Evolutionary conservation across 1,284 basidiomycete genomes (phyloP), one percentile per base, ranked within the genome.

Genomic region (Rhizoctonia solani): DNA sequence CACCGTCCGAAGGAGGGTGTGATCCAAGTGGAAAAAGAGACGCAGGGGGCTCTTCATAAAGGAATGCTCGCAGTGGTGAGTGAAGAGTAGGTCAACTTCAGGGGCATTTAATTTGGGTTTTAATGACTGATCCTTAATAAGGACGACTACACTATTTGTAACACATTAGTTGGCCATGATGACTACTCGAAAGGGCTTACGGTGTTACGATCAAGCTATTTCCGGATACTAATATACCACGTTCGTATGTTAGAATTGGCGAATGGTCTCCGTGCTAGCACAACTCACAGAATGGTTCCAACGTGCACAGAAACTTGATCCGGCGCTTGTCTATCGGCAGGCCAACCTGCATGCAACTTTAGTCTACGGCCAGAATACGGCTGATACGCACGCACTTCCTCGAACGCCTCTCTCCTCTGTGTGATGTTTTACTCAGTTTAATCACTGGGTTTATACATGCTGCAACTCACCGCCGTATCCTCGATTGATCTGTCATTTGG

Each of bases 1-100:
- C 50, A 4, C 61, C 61, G 44, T 54, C 52, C 30, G 61, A 50
- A 30, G 61, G 61, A 13, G 68, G 59, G 41, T 69, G 56, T 21
- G 49, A 53, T 69, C 85, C 84, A 1, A 81, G 77, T 1, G 87
- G 83, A 66, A 85, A 87, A 0, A 86, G 84, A 0, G 87, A 81
- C 1, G 81, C 80, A 3, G 83, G 83, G n/a, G 61, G 61, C 13
- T 66, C 50, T 54, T 66, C 52, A 58, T 83, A 82, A n/a, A 94
- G 79, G 75, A 94, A 91, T 1, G 88, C 84, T 1, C 79, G 75
- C 9, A 95, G 83, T 0, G 92, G 91, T 92, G 91, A 0, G 90
- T 91, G 77, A 95, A 95, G 46, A 95, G 80, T 39, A 83, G 82
- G 2, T 84, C 79, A 16, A 95, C 92, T 80, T 95, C 92, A 5